Evolutionary conservation across 257 asterid species (phyloP).

Genomic region (Ophiorrhiza pumila): DNA sequence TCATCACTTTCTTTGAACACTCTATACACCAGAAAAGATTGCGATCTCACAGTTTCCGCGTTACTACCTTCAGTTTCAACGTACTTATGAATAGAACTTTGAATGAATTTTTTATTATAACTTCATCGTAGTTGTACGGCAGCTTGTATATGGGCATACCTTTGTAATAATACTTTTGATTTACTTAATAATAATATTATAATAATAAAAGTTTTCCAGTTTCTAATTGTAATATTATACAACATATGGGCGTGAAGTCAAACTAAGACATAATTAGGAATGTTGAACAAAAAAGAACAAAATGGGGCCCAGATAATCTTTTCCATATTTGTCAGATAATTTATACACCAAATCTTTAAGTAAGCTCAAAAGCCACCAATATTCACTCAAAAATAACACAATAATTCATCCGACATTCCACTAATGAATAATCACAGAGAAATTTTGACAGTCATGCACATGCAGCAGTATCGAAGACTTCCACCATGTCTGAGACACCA

Average conservation of each 20-base stretch:
- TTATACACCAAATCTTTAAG: background rate
- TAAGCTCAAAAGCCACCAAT: background rate
- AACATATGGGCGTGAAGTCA: background rate
- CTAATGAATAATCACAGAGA: background rate
- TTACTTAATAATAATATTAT: background rate
- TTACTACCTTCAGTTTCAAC: background rate
- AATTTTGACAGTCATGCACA: background rate
- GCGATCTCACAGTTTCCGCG: background rate
- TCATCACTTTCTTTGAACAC: too few species aligned
- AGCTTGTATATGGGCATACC: background rate
- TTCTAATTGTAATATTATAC: background rate
- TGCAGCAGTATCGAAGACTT: background rate
- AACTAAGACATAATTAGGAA: background rate
- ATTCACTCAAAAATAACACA: background rate
- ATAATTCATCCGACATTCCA: background rate
- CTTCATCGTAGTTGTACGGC: background rate
- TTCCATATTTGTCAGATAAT: background rate
- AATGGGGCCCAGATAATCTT: background rate
- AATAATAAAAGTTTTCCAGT: background rate
- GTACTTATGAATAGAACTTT: too few species aligned
- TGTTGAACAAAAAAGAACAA: background rate
- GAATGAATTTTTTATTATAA: background rate
- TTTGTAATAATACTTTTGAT: background rate
- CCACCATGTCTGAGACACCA: background rate
- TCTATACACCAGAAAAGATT: background rate